These are phyloP conservation scores for Boletus edulis DNA, from an alignment of 768 basidiomycete genomes.

Conservation along the genomic window DNA sequence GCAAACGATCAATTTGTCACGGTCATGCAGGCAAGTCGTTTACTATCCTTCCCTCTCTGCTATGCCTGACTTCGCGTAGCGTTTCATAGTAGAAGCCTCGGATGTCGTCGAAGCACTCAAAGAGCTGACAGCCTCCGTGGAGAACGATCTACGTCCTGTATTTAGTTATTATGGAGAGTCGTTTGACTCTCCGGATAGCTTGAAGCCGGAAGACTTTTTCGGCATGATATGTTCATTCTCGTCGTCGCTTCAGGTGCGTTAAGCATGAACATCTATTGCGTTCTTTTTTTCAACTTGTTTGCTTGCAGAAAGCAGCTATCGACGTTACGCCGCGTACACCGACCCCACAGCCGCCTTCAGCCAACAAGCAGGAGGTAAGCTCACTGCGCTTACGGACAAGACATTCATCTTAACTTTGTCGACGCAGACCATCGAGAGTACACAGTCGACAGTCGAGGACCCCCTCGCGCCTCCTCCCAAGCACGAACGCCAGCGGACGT, in stretches of 20 bases:
- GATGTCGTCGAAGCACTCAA: conserved; percentile 63
- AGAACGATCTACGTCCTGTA: conserved; percentile 57
- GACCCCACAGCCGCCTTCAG: not conserved
- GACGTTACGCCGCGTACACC: conserved; percentile 39
- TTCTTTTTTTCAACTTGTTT: not conserved
- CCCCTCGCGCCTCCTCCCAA: conserved; percentile 40
- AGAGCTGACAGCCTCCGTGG: conserved; percentile 55
- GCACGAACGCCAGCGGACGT: conserved; percentile 46
- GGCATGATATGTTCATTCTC: conserved; percentile 72
- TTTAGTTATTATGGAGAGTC: conserved; percentile 78
- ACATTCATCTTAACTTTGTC: not conserved
- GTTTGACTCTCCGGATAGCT: conserved; percentile 57
- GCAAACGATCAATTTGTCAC: conserved; percentile 59
- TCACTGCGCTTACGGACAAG: not conserved
- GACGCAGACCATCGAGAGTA: conserved; percentile 44
- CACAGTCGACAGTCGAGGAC: conserved; percentile 22
- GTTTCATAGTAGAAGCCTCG: conserved; percentile 36
- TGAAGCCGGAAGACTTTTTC: conserved; percentile 84
- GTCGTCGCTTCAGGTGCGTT: conserved; percentile 60
- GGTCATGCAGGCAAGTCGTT: conserved; percentile 62
- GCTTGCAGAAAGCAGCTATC: conserved; percentile 61
- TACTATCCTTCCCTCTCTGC: not conserved
- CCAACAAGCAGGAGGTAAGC: conserved; percentile 9
- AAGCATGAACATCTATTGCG: not conserved
- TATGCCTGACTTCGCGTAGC: conserved; percentile 16